Conservation (phyloP, 2,329 filamentous ascomycete genomes). For the Periconia sp. region DNA sequence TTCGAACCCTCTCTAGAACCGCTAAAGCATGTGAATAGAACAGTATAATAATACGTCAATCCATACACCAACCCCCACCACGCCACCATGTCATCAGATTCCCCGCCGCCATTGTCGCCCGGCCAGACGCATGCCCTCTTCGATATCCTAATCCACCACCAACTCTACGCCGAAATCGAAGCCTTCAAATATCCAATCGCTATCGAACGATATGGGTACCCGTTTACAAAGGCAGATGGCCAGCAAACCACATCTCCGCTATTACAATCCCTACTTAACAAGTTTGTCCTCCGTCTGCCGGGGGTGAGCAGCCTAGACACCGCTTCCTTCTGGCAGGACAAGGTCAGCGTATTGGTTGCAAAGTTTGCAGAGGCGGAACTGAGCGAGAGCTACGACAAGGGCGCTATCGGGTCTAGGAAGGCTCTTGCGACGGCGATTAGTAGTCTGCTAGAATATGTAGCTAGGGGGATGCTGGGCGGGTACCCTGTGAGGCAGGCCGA, state of each 20-base stretch:
- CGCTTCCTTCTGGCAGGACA: conserved; percentile 46
- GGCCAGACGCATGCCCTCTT: conserved; percentile 54
- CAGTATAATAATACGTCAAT: too few relatives aligned
- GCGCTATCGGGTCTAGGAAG: conserved; percentile 71
- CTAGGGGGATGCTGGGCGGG: conserved; percentile 67
- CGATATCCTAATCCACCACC: conserved; percentile 57
- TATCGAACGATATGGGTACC: conserved; percentile 69
- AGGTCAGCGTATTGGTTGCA: conserved; percentile 36
- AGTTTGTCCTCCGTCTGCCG: conserved; percentile 66
- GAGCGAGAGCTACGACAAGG: conserved; percentile 82
- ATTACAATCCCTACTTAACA: conserved; percentile 67
- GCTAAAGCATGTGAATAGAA: background rate
- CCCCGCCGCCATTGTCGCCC: conserved; percentile 41
- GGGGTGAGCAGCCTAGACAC: conserved; percentile 63
- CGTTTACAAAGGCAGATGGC: conserved; percentile 57
- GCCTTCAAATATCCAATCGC: conserved; percentile 67
- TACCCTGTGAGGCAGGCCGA: conserved; percentile 48
- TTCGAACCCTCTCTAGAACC: too few relatives aligned
- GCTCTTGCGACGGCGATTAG: conserved; percentile 72
- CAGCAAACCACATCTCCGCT: conserved; percentile 61
- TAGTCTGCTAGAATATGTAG: conserved; percentile 68
- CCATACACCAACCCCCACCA: background rate
- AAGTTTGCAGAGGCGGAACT: conserved; percentile 66
- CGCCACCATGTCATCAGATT: conserved; percentile 12
- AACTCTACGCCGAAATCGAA: conserved; percentile 67